phyloP scores from a whole-genome alignment of 805 yeast species.

The Ogataea pignaliae region DNA sequence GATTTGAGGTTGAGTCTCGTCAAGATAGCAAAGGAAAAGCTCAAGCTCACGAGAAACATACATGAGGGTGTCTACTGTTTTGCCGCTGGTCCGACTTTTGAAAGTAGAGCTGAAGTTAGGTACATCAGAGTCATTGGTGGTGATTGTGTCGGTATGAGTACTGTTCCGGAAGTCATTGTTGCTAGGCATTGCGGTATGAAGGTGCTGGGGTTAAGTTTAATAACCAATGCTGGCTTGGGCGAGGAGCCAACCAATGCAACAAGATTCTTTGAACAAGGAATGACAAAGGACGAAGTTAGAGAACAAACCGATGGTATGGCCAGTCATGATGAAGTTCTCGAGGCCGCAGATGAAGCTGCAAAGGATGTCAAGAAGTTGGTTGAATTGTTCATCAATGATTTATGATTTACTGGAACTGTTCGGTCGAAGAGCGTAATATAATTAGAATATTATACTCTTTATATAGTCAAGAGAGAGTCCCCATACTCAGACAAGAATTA shows the following conservation, averaged over 20 bases:
- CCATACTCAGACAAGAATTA: too few relatives aligned
- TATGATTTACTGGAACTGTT: neutral
- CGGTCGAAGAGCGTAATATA: too few relatives aligned
- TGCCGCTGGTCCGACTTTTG: slow-evolving; percentile 93
- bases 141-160: slow-evolving; percentile 96
- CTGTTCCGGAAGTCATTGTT: slow-evolving; percentile 92
- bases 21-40: slow-evolving; percentile 41
- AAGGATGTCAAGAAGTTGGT: slow-evolving; percentile 71
- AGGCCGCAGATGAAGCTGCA: slow-evolving; percentile 76
- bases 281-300: slow-evolving; percentile 34
- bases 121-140: slow-evolving; percentile 70
- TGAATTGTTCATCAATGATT: slow-evolving; percentile 45
- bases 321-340: slow-evolving; percentile 86
- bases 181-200: slow-evolving; percentile 85
- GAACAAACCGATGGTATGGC: slow-evolving; percentile 68
- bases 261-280: slow-evolving; percentile 31
- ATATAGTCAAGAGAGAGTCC: too few relatives aligned
- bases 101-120: slow-evolving; percentile 87
- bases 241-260: slow-evolving; percentile 65
- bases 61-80: slow-evolving; percentile 86
- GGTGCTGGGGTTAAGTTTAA: slow-evolving; percentile 79
- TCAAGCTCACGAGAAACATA: slow-evolving; percentile 49
- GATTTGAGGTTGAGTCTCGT: slow-evolving; percentile 62
- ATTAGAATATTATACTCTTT: too few relatives aligned
- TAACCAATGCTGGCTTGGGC: slow-evolving; percentile 78